phyloP scores from a whole-genome alignment of 352 stramenopile genomes.

The Pythium plurisporium region DNA sequence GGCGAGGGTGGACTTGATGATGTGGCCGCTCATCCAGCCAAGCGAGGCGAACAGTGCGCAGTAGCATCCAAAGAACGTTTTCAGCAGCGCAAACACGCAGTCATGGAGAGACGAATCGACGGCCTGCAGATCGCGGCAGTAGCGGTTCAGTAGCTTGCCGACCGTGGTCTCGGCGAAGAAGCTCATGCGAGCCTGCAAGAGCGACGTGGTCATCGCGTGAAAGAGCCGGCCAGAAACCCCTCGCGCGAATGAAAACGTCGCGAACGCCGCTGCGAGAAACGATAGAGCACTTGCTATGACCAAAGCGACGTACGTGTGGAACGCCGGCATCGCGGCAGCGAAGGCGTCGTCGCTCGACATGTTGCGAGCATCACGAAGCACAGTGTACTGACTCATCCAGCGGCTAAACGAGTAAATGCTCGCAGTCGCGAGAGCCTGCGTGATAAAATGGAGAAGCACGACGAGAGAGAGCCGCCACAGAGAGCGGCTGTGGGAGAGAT shows the following conservation, averaged over 20 bases:
- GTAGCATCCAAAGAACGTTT: constrained; percentile 32
- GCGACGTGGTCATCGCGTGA: constrained; percentile 16
- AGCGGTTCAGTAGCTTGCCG: constrained; percentile 23
- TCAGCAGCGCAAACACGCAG: constrained; percentile 20
- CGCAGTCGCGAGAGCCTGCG: constrained; percentile 27
- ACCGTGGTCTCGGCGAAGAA: constrained; percentile 27
- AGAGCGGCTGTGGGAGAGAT: constrained; percentile 30
- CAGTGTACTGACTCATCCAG: constrained; percentile 28
- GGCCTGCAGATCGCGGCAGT: constrained; percentile 25
- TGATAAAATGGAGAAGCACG: constrained; percentile 28
- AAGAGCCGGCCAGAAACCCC: constrained; percentile 21
- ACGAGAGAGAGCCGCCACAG: constrained; percentile 25
- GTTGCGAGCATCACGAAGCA: not conserved
- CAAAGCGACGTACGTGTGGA: constrained; percentile 19
- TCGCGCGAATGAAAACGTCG: constrained; percentile 20
- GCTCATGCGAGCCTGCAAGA: constrained; percentile 19
- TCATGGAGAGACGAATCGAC: constrained; percentile 30
- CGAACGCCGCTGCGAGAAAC: constrained; percentile 17
- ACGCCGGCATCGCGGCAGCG: constrained; percentile 1
- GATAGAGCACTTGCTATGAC: constrained; percentile 9
- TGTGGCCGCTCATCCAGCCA: constrained; percentile 33
- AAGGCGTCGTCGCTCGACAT: constrained; percentile 19
- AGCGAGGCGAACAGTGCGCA: constrained; percentile 34
- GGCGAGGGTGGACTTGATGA: constrained; percentile 21
- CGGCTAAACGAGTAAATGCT: constrained; percentile 37